Conservation (phyloP, 2,329 filamentous ascomycete species). For the Chaetomium olivaceum region DNA sequence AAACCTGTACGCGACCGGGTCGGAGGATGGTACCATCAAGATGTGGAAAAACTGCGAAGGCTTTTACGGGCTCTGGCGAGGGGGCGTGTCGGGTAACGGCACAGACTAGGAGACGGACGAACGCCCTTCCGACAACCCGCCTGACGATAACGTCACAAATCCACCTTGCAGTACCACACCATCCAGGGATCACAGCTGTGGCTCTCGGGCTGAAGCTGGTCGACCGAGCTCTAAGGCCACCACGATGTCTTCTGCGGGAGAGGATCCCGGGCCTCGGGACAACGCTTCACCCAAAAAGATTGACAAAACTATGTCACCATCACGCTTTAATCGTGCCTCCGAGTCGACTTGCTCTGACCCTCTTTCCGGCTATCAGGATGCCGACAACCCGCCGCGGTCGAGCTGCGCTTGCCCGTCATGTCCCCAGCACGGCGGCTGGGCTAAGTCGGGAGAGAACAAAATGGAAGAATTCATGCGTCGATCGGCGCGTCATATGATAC, state of each 20-base stretch:
- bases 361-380: conserved; percentile 1
- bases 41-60: conserved; percentile 74
- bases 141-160: conserved; percentile 16
- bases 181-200: not conserved
- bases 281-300: conserved; percentile 17
- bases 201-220: conserved; percentile 1
- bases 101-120: conserved; percentile 42
- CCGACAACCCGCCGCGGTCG: not conserved
- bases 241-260: not conserved
- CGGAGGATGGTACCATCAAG: conserved; percentile 97
- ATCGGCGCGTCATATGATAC: conserved; percentile 24
- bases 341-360: conserved; percentile 15
- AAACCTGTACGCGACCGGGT: conserved; percentile 93
- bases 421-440: conserved; percentile 5
- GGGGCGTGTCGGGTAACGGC: conserved; percentile 41
- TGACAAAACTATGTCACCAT: conserved; percentile 3
- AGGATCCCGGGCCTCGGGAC: conserved; percentile 18
- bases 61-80: conserved; percentile 64
- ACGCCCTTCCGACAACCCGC: conserved; percentile 27
- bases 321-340: not conserved
- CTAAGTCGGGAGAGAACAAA: conserved; percentile 9
- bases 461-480: conserved; percentile 29
- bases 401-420: conserved; percentile 21
- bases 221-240: conserved; percentile 11
- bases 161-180: conserved; percentile 7